Evolutionary conservation across 192 early-diverging fungal species (phyloP).

Genomic region (Rhizophagus prolifer): DNA sequence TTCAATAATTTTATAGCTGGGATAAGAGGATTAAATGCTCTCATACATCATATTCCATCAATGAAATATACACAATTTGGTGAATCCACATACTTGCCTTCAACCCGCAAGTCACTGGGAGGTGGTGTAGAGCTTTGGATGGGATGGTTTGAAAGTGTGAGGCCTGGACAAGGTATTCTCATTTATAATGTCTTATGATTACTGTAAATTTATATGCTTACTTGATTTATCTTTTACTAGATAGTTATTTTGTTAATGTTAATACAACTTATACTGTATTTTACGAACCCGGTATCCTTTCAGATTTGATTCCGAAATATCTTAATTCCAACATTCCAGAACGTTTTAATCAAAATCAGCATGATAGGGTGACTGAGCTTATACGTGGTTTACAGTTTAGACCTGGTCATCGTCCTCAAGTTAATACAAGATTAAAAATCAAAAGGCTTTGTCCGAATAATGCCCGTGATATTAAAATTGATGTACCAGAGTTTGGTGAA

Average conservation of each 20-base stretch:
- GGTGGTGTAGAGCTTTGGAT: slow-evolving; percentile 85
- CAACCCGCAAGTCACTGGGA: slow-evolving; percentile 33
- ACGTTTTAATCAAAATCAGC: neutral
- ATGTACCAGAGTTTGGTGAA: slow-evolving; percentile 31
- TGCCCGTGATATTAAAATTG: slow-evolving; percentile 1
- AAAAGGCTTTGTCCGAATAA: neutral
- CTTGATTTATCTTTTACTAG: neutral
- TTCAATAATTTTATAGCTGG: slow-evolving; percentile 1
- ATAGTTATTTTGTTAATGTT: slow-evolving; percentile 26
- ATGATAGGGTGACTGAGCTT: slow-evolving; percentile 3
- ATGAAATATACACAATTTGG: slow-evolving; percentile 34
- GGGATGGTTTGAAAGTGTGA: slow-evolving; percentile 79
- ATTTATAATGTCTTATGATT: neutral
- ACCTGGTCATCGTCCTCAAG: slow-evolving; percentile 21
- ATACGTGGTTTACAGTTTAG: slow-evolving; percentile 7
- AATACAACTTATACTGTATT: slow-evolving; percentile 20
- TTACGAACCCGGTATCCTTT: slow-evolving; percentile 13
- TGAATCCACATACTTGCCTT: slow-evolving; percentile 31
- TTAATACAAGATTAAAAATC: neutral
- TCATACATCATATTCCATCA: slow-evolving; percentile 37
- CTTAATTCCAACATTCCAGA: neutral
- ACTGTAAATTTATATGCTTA: neutral
- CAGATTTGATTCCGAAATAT: neutral
- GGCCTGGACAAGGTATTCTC: slow-evolving; percentile 56
- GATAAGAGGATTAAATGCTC: slow-evolving; percentile 37